These are phyloP conservation scores for Metschnikowia henanensis DNA, from an alignment of 805 yeast species.

Conservation along the genomic window DNA sequence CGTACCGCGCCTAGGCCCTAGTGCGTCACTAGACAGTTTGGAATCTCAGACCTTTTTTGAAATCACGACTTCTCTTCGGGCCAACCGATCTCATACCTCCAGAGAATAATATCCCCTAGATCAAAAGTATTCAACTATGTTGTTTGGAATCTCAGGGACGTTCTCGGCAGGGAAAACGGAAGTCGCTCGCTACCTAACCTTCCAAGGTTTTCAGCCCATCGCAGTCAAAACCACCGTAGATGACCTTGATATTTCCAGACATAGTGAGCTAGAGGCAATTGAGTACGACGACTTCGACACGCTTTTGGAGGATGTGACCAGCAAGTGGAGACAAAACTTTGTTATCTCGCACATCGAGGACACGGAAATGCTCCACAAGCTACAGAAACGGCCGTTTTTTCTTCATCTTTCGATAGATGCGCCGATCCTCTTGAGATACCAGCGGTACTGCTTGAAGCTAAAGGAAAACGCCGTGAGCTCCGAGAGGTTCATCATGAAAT, in stretches of 20 bases:
- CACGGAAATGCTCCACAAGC: constrained; percentile 41
- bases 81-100: no score
- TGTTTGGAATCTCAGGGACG: constrained; percentile 75
- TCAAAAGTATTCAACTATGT: no score
- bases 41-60: no score
- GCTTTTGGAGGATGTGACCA: constrained; percentile 61
- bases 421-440: constrained; percentile 51
- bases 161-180: constrained; percentile 65
- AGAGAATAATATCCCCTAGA: no score
- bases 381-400: constrained; percentile 78
- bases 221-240: constrained; percentile 4
- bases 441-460: constrained; percentile 27
- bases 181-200: constrained; percentile 55
- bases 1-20: no score
- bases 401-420: constrained; percentile 79
- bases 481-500: constrained; percentile 37
- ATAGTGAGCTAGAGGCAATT: constrained; percentile 12
- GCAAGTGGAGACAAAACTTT: constrained; percentile 60
- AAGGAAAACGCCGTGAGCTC: constrained; percentile 16
- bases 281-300: constrained; percentile 42
- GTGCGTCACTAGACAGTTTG: no score
- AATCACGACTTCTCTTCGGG: no score
- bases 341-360: constrained; percentile 55
- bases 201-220: constrained; percentile 51
- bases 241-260: not conserved